A percentile compares a stretch with the other conserved stretches of the same genome.
Evolutionary conservation across 257 asterid genomes (phyloP).

Genomic region (Solanum pimpinellifolium): DNA sequence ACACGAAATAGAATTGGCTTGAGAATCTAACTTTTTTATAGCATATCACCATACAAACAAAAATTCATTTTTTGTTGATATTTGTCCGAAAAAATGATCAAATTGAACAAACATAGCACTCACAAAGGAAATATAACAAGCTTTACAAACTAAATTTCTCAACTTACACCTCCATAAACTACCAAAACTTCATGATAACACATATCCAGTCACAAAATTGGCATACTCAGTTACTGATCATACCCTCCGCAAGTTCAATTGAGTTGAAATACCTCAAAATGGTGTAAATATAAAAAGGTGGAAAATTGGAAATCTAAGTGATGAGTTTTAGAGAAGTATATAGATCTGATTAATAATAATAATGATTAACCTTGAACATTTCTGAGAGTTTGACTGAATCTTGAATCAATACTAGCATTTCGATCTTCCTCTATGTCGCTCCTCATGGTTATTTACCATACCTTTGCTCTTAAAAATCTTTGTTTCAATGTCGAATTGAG

Average conservation of each 20-base stretch:
- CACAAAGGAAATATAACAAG: background rate
- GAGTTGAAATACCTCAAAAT: background rate
- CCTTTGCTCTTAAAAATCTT: background rate
- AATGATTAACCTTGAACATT: conserved; percentile 80
- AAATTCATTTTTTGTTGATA: background rate
- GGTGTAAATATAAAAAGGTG: background rate
- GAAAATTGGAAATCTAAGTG: background rate
- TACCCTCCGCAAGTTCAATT: background rate
- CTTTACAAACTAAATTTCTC: background rate
- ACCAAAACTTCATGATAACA: background rate
- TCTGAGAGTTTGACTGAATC: conserved; percentile 89
- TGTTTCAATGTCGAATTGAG: background rate
- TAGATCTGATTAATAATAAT: background rate
- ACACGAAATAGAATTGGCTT: background rate
- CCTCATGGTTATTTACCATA: background rate
- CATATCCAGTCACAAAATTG: background rate
- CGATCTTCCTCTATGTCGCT: conserved; percentile 31
- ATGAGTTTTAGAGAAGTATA: conserved; percentile 16
- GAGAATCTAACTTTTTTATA: background rate
- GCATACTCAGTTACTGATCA: conserved; percentile 1
- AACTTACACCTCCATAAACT: background rate
- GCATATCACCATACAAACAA: background rate
- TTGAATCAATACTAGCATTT: conserved; percentile 60
- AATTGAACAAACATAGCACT: background rate
- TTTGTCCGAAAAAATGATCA: background rate